Evolutionary conservation across 306 rosid genomes (phyloP).

Genomic region (Cucumis cinereus): DNA sequence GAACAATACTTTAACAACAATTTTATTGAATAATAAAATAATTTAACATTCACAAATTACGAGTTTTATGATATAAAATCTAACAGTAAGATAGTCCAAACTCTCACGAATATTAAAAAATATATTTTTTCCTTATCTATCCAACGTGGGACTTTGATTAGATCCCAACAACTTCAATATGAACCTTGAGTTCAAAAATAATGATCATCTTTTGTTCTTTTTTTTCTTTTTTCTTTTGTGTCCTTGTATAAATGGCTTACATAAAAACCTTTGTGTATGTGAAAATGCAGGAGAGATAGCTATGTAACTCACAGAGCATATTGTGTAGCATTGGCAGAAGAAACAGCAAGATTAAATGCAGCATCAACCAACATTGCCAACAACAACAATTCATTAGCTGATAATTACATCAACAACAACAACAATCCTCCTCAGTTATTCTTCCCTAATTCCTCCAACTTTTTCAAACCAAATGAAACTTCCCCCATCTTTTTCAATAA

Average conservation of each 20-base stretch:
- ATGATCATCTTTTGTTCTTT: not conserved
- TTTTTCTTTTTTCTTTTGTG: not conserved
- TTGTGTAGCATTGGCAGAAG: conserved; percentile 90
- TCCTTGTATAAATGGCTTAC: not conserved
- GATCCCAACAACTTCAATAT: no score
- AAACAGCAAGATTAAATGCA: conserved; percentile 76
- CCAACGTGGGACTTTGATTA: no score
- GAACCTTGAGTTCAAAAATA: no score
- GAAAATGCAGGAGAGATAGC: conserved; percentile 68
- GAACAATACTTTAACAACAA: no score
- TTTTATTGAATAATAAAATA: no score
- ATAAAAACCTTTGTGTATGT: not conserved
- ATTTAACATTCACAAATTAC: no score
- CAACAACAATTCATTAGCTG: conserved; percentile 8
- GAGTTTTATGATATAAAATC: no score
- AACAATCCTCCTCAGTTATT: conserved; percentile 29
- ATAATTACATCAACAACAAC: not conserved
- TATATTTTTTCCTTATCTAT: no score
- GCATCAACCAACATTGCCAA: conserved; percentile 13
- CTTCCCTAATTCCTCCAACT: conserved; percentile 24
- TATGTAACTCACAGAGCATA: conserved; percentile 88
- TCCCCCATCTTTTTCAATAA: not conserved
- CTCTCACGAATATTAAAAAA: no score
- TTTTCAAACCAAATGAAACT: conserved; percentile 38
- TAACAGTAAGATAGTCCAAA: no score